Evolutionary conservation across 2,329 filamentous ascomycete genomes (phyloP), one percentile per base, ranked within the genome.

Genomic region (Phialophora macrospora): DNA sequence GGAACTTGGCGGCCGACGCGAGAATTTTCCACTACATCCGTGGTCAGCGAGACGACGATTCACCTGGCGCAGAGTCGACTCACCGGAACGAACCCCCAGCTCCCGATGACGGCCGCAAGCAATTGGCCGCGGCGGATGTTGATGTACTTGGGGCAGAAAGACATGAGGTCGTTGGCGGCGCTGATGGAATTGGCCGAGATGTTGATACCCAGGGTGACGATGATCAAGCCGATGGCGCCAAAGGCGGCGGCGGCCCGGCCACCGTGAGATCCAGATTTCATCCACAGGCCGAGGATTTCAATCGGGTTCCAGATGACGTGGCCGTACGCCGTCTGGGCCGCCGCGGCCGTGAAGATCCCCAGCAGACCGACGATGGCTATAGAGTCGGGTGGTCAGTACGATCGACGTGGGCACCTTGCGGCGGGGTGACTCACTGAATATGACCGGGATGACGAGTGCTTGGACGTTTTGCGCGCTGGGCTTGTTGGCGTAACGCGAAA

Each of bases 21-120:
- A 89, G 78, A 64, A 90, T 89, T 76, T 88, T 88, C 87, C 87
- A 89, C 1, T 67, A 22, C 2, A 22, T 9, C 22, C 34, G 24
- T 60, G 41, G 52, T 68, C 49, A 68, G 62, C 52, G 38, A 20
- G n/a, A 49, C 12, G 11, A 63, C 58, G 48, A 9, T 41, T 41
- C 57, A 30, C 46, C 57, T 58, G 41, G 14, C 17, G n/a, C n/a
- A n/a, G n/a, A n/a, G 3, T 34, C 32, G 12, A 57, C 63, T 66
- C 64, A 64, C 64, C 26, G 86, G 87, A 0, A 87, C 85, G 34
- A 89, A 79, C 2, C 82, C 81, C 85, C 86, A 88, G 24, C 64
- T 69, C 28, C 83, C 83, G 0, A 87, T 74, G 3, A 87, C 58
- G 1, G 84, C 83, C 4, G 83, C 82, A 51, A 87, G 76, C 34